Evolutionary conservation across 225 moss, liverwort and hornwort genomes (phyloP).

Genomic region (Rhytidiadelphus loreus): DNA sequence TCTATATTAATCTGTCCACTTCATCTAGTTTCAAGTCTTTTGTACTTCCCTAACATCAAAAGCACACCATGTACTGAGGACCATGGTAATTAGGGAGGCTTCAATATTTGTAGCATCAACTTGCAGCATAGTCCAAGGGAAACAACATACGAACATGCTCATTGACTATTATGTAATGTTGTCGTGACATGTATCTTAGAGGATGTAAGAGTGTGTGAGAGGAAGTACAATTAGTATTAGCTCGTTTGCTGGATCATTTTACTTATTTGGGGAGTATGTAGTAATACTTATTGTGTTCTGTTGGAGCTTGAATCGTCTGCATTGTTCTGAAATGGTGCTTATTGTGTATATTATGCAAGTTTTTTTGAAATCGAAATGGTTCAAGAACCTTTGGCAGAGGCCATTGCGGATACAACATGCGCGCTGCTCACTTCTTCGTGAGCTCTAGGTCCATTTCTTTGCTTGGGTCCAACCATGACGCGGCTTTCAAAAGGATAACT

Average conservation of each 20-base stretch:
- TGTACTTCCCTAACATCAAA: no score
- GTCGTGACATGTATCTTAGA: neutral
- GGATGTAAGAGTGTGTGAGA: neutral
- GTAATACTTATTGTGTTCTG: neutral
- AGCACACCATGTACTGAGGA: no score
- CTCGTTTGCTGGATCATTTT: neutral
- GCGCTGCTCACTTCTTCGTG: constrained; percentile 80
- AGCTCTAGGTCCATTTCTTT: constrained; percentile 62
- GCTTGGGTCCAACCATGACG: neutral
- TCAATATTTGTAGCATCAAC: no score
- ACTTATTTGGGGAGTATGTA: neutral
- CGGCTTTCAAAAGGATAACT: neutral
- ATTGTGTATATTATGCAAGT: neutral
- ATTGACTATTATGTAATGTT: neutral
- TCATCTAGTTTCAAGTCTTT: no score
- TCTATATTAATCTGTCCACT: no score
- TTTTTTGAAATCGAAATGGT: constrained; percentile 36
- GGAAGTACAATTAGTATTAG: neutral
- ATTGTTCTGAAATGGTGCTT: neutral
- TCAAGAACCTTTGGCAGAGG: constrained; percentile 44
- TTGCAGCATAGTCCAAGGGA: no score
- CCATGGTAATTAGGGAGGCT: no score
- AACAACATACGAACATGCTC: neutral
- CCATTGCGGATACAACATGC: constrained; percentile 59
- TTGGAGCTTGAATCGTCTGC: neutral